A percentile compares a stretch with the other conserved stretches of the same genome.
These are phyloP conservation scores for Musa acuminata DNA, from an alignment of 176 grass and related monocot genomes.

Conservation along the genomic window DNA sequence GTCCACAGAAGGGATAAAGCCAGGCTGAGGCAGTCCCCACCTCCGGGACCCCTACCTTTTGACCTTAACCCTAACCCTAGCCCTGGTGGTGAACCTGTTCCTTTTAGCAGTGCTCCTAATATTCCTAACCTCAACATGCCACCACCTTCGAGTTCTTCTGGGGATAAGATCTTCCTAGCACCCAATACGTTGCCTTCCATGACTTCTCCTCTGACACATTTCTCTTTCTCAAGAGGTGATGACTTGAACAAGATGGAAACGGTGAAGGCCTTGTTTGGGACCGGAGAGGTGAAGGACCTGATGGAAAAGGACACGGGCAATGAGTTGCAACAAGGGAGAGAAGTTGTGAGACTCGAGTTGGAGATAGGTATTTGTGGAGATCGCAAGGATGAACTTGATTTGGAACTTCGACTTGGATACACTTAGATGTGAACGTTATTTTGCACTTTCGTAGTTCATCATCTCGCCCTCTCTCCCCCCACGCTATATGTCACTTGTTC, in stretches of 20 bases:
- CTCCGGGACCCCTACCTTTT: constrained; percentile 10
- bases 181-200: neutral
- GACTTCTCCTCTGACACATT: neutral
- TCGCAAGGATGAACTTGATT: constrained; percentile 26
- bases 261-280: neutral
- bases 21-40: constrained; percentile 28
- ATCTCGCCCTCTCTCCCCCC: neutral
- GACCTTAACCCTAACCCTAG: constrained; percentile 15
- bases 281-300: neutral
- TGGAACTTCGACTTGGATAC: constrained; percentile 45
- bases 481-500: too few species aligned
- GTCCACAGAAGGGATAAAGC: constrained; percentile 40
- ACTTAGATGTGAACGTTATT: neutral
- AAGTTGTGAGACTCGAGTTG: constrained; percentile 28
- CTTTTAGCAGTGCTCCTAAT: neutral
- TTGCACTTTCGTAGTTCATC: neutral
- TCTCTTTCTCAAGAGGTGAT: neutral
- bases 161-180: neutral
- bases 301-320: neutral
- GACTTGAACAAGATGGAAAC: neutral
- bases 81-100: neutral
- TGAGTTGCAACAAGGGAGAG: neutral
- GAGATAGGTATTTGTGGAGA: constrained; percentile 5
- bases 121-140: constrained; percentile 33
- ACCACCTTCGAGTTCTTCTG: constrained; percentile 12